Conservation (phyloP, 2,329 filamentous ascomycete genomes). For the Neoscytalidium dimidiatum region DNA sequence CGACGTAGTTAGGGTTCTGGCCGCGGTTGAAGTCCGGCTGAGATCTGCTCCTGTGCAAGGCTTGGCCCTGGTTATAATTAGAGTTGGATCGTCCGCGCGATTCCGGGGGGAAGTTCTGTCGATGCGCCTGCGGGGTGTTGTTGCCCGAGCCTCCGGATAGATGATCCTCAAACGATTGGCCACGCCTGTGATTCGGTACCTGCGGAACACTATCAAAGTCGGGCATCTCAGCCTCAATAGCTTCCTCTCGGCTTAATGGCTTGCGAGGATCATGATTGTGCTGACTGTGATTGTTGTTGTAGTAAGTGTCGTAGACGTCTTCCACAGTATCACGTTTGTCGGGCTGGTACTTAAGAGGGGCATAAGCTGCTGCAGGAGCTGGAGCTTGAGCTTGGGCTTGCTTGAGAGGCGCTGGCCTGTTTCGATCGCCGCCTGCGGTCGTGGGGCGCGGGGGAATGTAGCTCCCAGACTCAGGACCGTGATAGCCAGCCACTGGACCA, state of each 20-base stretch:
- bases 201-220: conserved; percentile 55
- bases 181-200: conserved; percentile 24
- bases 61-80: conserved; percentile 28
- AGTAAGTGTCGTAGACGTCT: conserved; percentile 50
- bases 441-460: conserved; percentile 39
- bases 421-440: conserved; percentile 32
- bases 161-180: conserved; percentile 25
- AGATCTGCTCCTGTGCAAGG: conserved; percentile 62
- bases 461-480: conserved; percentile 38
- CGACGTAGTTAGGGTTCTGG: conserved; percentile 49
- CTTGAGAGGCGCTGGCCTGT: background rate
- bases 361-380: conserved; percentile 4
- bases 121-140: conserved; percentile 20
- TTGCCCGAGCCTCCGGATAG: conserved; percentile 18
- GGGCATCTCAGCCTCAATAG: conserved; percentile 61
- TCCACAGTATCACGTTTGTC: conserved; percentile 46
- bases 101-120: conserved; percentile 12
- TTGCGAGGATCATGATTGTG: conserved; percentile 19
- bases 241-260: conserved; percentile 37
- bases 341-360: conserved; percentile 22
- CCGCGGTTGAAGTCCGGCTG: conserved; percentile 60
- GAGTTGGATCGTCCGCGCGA: conserved; percentile 5
- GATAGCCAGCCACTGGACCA: conserved; percentile 35
- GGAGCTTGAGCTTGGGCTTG: background rate
- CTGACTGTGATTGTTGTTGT: conserved; percentile 34